Conservation (phyloP, 495 filamentous ascomycete species). For the Delitschia confertaspora region DNA sequence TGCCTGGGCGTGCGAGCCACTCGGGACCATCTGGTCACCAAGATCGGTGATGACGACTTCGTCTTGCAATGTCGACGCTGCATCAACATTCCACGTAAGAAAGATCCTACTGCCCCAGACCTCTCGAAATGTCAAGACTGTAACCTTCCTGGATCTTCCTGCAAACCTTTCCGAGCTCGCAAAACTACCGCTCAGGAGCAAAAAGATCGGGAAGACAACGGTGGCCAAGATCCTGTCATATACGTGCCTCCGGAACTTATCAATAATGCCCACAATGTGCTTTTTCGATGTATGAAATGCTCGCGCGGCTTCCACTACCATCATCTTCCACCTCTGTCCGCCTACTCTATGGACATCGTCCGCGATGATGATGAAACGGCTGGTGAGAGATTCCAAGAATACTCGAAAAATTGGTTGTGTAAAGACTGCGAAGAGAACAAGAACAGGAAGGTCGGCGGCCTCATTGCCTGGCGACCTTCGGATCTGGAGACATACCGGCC, state of each 20-base stretch:
- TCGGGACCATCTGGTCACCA: slow-evolving; percentile 91
- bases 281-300: slow-evolving; percentile 73
- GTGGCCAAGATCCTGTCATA: slow-evolving; percentile 65
- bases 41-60: slow-evolving; percentile 64
- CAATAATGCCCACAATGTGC: slow-evolving; percentile 63
- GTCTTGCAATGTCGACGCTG: slow-evolving; percentile 88
- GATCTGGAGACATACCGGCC: slow-evolving; percentile 43
- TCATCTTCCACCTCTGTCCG: slow-evolving; percentile 53
- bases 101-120: slow-evolving; percentile 59
- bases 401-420: slow-evolving; percentile 63
- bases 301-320: slow-evolving; percentile 73
- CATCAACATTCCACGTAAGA: slow-evolving; percentile 54
- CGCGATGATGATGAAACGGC: slow-evolving; percentile 38
- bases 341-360: slow-evolving; percentile 32
- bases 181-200: slow-evolving; percentile 74
- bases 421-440: slow-evolving; percentile 54
- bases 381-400: slow-evolving; percentile 49
- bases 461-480: slow-evolving; percentile 81
- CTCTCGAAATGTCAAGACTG: slow-evolving; percentile 64
- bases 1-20: slow-evolving; percentile 67
- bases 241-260: slow-evolving; percentile 51
- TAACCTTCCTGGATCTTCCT: slow-evolving; percentile 50
- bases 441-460: slow-evolving; percentile 49
- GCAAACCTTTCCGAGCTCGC: slow-evolving; percentile 57
- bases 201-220: slow-evolving; percentile 65